Evolutionary conservation across 768 basidiomycete species (phyloP), one percentile per base, ranked within the genome.

Genomic region (Boletus insuetus): DNA sequence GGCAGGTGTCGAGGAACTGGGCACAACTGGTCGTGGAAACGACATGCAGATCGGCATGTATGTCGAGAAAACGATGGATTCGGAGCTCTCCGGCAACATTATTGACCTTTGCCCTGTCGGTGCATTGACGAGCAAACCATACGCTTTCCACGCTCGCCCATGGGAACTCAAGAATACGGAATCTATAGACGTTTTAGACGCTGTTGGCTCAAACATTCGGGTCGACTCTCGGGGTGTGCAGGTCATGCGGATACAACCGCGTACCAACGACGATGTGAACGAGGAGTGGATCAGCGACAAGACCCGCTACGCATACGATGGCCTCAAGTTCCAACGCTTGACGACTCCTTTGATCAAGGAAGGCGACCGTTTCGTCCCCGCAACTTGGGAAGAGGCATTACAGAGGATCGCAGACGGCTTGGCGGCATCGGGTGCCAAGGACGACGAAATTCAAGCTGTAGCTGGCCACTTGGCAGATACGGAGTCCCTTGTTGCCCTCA

Each of bases 231-330:
- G 96, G 35, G 94, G 94, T 39, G 89, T 96, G 6, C 85, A 92
- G 70, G 96, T 98, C 59, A 98, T 98, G 95, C 87, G 97, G 47
- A 82, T 99, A 62, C 94, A 97, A 67, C 97, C 97, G 2, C 83
- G 90, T 66, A 91, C 92, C 47, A 98, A 98, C 69, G 97, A 98
- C 72, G 91, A 97, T 62, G 87, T 99, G 60, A 99, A 99, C 72
- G 97, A 99, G 77, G 97, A 99, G 73, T 98, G 97, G 97, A 96
- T 99, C 71, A 94, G 83, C 72, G 97, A 99, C 81, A 99, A 99
- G 82, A 94, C 96, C 2, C 90, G 97, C 54, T 94, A 94, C 71
- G 91, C 96, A 1, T 90, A 94, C 71, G 97, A 99, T 65, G 97
- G 97, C 11, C 82, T 99, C 32, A 85, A 85, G 66, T 96, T 93